Percentiles rank a stretch among this genome's conserved stretches.
Evolutionary conservation across 1,284 basidiomycete species (phyloP).

Genomic region (Ceratobasidium sp.): DNA sequence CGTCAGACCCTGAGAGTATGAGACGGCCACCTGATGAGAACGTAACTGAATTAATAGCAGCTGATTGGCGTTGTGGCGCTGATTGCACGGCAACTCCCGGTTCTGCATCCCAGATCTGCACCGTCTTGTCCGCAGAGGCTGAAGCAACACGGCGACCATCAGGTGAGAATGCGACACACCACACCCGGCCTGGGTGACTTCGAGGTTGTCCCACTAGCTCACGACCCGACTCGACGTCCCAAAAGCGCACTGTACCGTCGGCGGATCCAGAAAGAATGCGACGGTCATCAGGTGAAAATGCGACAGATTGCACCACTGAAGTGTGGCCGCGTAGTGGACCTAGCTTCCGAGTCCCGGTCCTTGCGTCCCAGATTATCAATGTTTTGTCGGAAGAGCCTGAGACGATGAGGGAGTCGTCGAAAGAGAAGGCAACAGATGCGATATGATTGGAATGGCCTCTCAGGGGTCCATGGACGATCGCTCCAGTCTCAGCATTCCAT

Average conservation of each 20-base stretch:
- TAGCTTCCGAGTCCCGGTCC: neutral
- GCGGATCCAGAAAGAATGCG: too few species aligned
- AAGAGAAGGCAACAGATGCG: too few species aligned
- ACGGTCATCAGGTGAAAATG: slow-evolving; percentile 65
- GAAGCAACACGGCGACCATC: too few species aligned
- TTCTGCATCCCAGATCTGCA: too few species aligned
- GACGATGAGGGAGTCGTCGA: neutral
- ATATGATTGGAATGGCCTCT: neutral
- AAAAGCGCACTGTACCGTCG: too few species aligned
- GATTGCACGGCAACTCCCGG: too few species aligned
- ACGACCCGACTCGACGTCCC: too few species aligned
- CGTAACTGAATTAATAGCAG: neutral
- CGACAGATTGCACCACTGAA: neutral
- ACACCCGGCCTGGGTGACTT: too few species aligned
- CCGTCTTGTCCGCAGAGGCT: too few species aligned
- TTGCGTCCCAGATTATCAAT: neutral
- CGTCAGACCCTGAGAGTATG: neutral
- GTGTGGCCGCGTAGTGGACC: neutral
- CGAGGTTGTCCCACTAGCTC: too few species aligned
- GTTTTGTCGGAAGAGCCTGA: neutral
- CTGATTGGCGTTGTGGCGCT: too few species aligned
- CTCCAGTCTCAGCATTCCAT: neutral
- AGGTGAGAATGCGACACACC: too few species aligned
- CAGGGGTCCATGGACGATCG: neutral
- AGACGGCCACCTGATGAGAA: slow-evolving; percentile 1